Evolutionary conservation across 2,329 filamentous ascomycete species (phyloP).

Genomic region (Fusarium tanahbumbuense): DNA sequence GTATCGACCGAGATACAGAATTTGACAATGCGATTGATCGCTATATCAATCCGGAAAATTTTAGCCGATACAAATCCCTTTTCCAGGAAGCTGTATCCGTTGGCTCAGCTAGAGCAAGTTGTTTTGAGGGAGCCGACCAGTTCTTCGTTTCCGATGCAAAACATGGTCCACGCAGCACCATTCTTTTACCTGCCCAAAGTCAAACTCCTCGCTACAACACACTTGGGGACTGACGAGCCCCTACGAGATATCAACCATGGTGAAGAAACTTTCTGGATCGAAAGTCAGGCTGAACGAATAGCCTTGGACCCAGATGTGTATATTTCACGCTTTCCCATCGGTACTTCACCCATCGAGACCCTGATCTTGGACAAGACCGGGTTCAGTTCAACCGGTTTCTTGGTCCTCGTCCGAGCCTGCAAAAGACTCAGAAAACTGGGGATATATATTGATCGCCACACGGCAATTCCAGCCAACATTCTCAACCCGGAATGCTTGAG

Average conservation of each 20-base stretch:
- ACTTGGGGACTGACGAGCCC: rapidly evolving
- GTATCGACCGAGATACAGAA: too few species aligned
- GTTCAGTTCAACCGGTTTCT: neutral
- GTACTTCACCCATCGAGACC: neutral
- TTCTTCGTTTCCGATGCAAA: neutral
- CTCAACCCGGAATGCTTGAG: neutral
- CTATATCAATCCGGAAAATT: neutral
- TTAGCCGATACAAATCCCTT: neutral
- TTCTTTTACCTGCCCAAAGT: neutral
- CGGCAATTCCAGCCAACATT: neutral
- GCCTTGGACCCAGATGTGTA: rapidly evolving
- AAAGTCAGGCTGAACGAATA: too few species aligned
- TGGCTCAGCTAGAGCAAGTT: neutral
- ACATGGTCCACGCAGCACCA: neutral
- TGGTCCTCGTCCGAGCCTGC: neutral
- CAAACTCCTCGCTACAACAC: neutral
- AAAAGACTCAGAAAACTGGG: neutral
- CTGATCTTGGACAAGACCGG: neutral
- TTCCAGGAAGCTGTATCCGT: neutral
- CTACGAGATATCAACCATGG: too few species aligned
- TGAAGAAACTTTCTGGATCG: too few species aligned
- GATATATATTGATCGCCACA: neutral
- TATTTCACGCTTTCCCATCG: neutral
- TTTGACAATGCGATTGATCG: too few species aligned
- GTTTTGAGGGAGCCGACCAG: neutral